These are phyloP conservation scores for Fusarium domesticum DNA, from an alignment of 2,329 filamentous ascomycete species.

Conservation along the genomic window DNA sequence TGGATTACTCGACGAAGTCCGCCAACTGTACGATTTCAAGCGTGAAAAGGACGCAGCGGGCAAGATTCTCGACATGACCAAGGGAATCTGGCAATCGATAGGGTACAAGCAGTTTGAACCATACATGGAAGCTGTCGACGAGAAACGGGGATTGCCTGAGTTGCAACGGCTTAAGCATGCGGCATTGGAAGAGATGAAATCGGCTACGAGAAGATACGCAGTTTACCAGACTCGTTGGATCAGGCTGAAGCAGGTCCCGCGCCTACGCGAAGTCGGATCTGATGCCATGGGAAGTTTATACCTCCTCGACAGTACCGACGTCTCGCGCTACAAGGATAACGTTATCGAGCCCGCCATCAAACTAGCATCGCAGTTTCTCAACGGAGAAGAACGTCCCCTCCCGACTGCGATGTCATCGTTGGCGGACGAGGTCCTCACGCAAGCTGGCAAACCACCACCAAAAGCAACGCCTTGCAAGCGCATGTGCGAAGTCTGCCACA, in stretches of 20 bases:
- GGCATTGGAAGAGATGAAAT: constrained; percentile 73
- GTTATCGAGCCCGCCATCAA: constrained; percentile 64
- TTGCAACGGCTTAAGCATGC: constrained; percentile 54
- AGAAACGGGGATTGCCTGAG: constrained; percentile 31
- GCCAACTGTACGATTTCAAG: constrained; percentile 44
- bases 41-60: constrained; percentile 41
- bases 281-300: constrained; percentile 61
- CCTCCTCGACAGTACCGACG: constrained; percentile 75
- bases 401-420: constrained; percentile 48
- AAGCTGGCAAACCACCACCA: constrained; percentile 42
- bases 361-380: constrained; percentile 63
- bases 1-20: constrained; percentile 50
- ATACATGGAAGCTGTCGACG: constrained; percentile 55
- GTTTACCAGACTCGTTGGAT: constrained; percentile 86
- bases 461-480: constrained; percentile 54
- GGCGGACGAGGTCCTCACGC: constrained; percentile 55
- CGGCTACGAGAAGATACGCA: constrained; percentile 83
- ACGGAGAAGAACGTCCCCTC: constrained; percentile 49
- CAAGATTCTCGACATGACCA: constrained; percentile 62
- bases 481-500: constrained; percentile 72
- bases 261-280: constrained; percentile 54
- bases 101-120: constrained; percentile 88
- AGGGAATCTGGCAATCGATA: constrained; percentile 95
- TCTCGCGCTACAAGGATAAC: constrained; percentile 56
- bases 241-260: constrained; percentile 72